Percentiles rank a stretch among this genome's conserved stretches.
Conservation (phyloP, 129 eudicot species). For the Lactuca sativa region DNA sequence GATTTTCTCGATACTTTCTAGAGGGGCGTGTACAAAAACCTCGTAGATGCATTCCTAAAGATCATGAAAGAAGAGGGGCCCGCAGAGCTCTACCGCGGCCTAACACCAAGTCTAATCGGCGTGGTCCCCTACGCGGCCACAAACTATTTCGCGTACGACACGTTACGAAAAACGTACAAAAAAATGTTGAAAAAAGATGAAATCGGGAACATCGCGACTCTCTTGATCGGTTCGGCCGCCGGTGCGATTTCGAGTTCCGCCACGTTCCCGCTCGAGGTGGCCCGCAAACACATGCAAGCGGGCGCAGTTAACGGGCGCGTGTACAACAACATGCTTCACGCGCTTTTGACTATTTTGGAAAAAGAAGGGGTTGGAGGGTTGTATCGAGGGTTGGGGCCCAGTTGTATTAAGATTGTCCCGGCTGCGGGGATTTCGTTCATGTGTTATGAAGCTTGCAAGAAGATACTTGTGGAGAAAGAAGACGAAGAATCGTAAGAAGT, state of each 20-base stretch:
- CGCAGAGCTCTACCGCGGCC: constrained; percentile 84
- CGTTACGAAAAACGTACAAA: constrained; percentile 69
- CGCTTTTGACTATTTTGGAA: constrained; percentile 66
- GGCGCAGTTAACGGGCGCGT: constrained; percentile 77
- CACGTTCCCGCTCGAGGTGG: constrained; percentile 90
- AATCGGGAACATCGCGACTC: constrained; percentile 73
- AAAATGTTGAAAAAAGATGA: constrained; percentile 53
- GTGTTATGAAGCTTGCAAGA: constrained; percentile 93
- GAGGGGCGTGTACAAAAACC: constrained; percentile 76
- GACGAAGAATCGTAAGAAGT: constrained; percentile 32
- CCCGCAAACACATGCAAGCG: constrained; percentile 91
- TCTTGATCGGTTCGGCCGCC: constrained; percentile 79
- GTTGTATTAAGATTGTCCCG: constrained; percentile 80
- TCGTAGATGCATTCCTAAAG: constrained; percentile 72
- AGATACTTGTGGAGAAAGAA: constrained; percentile 64
- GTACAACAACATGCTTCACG: constrained; percentile 79
- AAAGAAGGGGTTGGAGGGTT: constrained; percentile 74
- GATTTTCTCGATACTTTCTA: constrained; percentile 15
- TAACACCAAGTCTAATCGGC: constrained; percentile 79
- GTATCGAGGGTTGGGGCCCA: constrained; percentile 82
- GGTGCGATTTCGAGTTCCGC: constrained; percentile 86
- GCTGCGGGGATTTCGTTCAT: constrained; percentile 97
- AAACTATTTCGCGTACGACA: constrained; percentile 80
- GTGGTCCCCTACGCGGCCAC: constrained; percentile 88
- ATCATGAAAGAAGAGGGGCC: constrained; percentile 78